Conservation (phyloP, 2,329 filamentous ascomycete species). For the Pseudogymnoascus sp. region DNA sequence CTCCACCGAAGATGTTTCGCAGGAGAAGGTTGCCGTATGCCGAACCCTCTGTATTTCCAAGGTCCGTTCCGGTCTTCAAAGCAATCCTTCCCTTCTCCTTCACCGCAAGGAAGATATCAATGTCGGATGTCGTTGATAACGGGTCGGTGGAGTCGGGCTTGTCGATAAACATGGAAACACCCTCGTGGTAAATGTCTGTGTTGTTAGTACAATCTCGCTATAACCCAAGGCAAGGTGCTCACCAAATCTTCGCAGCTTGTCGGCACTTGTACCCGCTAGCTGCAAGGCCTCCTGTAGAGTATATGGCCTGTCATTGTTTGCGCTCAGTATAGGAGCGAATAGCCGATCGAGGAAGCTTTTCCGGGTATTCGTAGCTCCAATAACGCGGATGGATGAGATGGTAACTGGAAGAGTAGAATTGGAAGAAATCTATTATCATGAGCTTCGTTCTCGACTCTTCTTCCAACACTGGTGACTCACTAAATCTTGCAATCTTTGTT, state of each 20-base stretch:
- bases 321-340: slow-evolving; percentile 69
- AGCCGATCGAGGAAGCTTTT: slow-evolving; percentile 75
- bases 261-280: slow-evolving; percentile 63
- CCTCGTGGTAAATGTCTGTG: slow-evolving; percentile 78
- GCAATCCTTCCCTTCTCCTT: slow-evolving; percentile 76
- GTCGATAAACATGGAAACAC: slow-evolving; percentile 77
- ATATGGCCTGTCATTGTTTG: slow-evolving; percentile 59
- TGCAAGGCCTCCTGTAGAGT: slow-evolving; percentile 74
- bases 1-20: slow-evolving; percentile 91
- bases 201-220: slow-evolving; percentile 17
- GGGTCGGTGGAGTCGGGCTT: slow-evolving; percentile 63
- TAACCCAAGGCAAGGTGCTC: slow-evolving; percentile 27
- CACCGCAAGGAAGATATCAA: slow-evolving; percentile 74
- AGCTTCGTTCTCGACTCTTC: not conserved
- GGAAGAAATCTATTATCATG: slow-evolving; percentile 55
- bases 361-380: slow-evolving; percentile 79
- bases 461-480: slow-evolving; percentile 38
- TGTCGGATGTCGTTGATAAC: slow-evolving; percentile 65
- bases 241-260: slow-evolving; percentile 78
- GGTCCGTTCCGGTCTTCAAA: slow-evolving; percentile 89
- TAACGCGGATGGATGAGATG: slow-evolving; percentile 76
- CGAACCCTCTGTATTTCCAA: slow-evolving; percentile 89
- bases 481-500: slow-evolving; percentile 58
- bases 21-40: slow-evolving; percentile 82
- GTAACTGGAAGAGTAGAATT: slow-evolving; percentile 85